These are phyloP conservation scores for Rhodotorula sp. DNA, from an alignment of 1,284 basidiomycete species.

Conservation along the genomic window DNA sequence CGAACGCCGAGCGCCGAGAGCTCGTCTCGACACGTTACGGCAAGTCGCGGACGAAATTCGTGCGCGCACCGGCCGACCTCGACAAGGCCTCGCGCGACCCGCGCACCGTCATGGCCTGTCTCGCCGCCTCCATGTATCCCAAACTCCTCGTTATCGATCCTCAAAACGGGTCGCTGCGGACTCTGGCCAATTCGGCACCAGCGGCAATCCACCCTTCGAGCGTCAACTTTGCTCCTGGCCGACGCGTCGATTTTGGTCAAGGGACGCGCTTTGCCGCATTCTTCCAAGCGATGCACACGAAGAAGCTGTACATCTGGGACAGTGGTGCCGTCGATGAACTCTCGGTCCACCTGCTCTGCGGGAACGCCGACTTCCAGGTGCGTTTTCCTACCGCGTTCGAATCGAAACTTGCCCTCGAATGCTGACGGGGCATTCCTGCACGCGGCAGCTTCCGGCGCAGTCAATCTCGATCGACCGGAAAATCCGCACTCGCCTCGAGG, in stretches of 20 bases:
- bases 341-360: conserved; percentile 79
- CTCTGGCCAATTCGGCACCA: conserved; percentile 81
- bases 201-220: conserved; percentile 90
- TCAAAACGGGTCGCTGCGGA: conserved; percentile 63
- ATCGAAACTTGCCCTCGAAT: background rate
- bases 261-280: conserved; percentile 70
- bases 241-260: conserved; percentile 64
- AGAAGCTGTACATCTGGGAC: conserved; percentile 96
- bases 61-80: conserved; percentile 68
- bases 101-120: conserved; percentile 73
- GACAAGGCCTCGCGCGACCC: conserved; percentile 66
- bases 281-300: conserved; percentile 91
- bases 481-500: conserved; percentile 65
- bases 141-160: conserved; percentile 77
- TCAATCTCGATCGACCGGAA: conserved; percentile 80
- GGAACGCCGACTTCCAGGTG: conserved; percentile 80
- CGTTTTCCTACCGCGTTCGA: background rate
- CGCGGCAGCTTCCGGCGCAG: conserved; percentile 65
- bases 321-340: conserved; percentile 85
- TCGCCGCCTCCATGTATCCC: conserved; percentile 87
- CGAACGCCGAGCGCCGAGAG: conserved; percentile 65
- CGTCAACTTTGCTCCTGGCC: conserved; percentile 68
- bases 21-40: conserved; percentile 68
- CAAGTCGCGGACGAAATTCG: conserved; percentile 65
- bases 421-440: background rate